Evolutionary conservation across 352 stramenopile genomes (phyloP).

Genomic region (Pythium brachiatum): DNA sequence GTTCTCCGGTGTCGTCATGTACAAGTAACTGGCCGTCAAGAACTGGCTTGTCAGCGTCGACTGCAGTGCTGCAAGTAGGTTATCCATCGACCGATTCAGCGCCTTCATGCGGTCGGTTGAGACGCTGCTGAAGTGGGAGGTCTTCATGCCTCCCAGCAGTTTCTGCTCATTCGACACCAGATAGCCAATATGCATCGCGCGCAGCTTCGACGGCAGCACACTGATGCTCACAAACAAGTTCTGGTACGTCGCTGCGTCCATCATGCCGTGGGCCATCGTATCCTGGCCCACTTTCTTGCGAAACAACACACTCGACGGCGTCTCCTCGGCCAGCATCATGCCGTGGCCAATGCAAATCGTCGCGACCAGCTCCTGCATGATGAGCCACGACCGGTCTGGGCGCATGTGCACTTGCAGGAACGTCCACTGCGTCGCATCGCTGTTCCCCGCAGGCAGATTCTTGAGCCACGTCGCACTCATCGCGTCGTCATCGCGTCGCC

Average conservation of each 20-base stretch:
- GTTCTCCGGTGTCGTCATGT: slow-evolving; percentile 76
- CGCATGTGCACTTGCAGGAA: slow-evolving; percentile 72
- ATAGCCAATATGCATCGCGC: slow-evolving; percentile 67
- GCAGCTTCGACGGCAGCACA: slow-evolving; percentile 74
- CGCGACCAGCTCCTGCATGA: slow-evolving; percentile 78
- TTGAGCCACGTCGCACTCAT: slow-evolving; percentile 50
- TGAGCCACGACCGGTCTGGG: slow-evolving; percentile 62
- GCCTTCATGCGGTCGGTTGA: slow-evolving; percentile 34
- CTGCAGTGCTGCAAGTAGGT: slow-evolving; percentile 67
- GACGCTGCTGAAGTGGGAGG: slow-evolving; percentile 37
- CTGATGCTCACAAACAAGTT: slow-evolving; percentile 72
- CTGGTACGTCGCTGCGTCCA: slow-evolving; percentile 62
- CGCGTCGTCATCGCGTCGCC: slow-evolving; percentile 11
- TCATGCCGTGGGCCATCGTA: slow-evolving; percentile 61
- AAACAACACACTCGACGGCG: slow-evolving; percentile 60
- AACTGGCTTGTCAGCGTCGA: slow-evolving; percentile 65
- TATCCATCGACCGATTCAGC: slow-evolving; percentile 56
- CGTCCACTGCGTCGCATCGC: slow-evolving; percentile 59
- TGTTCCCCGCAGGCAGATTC: slow-evolving; percentile 47
- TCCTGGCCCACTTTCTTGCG: slow-evolving; percentile 64
- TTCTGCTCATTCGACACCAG: slow-evolving; percentile 64
- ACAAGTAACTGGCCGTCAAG: slow-evolving; percentile 65
- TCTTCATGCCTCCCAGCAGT: slow-evolving; percentile 54
- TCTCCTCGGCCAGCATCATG: slow-evolving; percentile 58
- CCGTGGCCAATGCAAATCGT: slow-evolving; percentile 78